phyloP scores from a whole-genome alignment of 352 stramenopile genomes.

The Phytopythium cucurbitacearum region DNA sequence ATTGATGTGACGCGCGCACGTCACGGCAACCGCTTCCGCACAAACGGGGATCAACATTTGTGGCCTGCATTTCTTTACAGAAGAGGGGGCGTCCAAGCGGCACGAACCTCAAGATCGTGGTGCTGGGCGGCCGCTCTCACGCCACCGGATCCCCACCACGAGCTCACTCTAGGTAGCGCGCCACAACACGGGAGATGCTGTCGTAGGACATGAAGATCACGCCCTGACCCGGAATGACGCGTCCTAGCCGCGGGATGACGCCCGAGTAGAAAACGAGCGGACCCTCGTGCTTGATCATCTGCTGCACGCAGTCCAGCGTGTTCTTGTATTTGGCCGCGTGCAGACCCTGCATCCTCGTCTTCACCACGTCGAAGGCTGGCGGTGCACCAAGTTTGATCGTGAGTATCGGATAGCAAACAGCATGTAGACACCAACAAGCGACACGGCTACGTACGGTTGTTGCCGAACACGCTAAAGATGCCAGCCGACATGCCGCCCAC shows the following conservation, averaged over 20 bases:
- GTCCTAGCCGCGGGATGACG: constrained; percentile 88
- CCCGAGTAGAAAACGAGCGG: constrained; percentile 91
- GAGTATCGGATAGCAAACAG: background rate
- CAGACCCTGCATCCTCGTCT: constrained; percentile 82
- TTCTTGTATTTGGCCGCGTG: constrained; percentile 64
- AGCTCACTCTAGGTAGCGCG: constrained; percentile 43
- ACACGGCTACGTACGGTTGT: constrained; percentile 87
- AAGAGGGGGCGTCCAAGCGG: background rate
- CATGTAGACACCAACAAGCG: constrained; percentile 12
- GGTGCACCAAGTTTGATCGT: background rate
- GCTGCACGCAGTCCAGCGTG: constrained; percentile 89
- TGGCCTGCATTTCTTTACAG: background rate
- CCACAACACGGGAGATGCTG: constrained; percentile 58
- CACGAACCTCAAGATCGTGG: background rate
- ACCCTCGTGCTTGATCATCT: constrained; percentile 89
- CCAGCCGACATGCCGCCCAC: constrained; percentile 95
- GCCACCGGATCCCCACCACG: constrained; percentile 2
- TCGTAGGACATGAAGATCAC: constrained; percentile 97
- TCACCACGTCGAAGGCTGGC: constrained; percentile 79
- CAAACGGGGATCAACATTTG: too few species aligned
- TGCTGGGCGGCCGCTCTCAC: constrained; percentile 4
- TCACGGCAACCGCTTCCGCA: background rate
- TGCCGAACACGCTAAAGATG: constrained; percentile 96
- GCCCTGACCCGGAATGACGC: constrained; percentile 95
- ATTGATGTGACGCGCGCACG: background rate